phyloP scores from a whole-genome alignment of 2,329 filamentous ascomycete species.

The Fonsecaea monophora region DNA sequence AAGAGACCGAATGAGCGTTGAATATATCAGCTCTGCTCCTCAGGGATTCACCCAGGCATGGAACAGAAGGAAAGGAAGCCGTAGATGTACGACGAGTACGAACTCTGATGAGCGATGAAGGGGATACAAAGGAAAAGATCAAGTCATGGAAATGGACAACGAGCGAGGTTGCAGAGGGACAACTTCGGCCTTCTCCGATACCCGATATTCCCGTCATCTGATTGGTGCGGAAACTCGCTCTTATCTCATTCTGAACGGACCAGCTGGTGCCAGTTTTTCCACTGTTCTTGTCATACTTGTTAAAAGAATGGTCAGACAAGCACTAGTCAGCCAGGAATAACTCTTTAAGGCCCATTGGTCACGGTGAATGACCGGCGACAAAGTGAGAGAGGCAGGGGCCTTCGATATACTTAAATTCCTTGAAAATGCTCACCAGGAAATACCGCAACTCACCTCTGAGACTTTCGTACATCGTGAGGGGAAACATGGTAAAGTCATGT shows the following conservation, averaged over 20 bases:
- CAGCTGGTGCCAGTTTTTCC: not conserved
- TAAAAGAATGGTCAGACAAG: not conserved
- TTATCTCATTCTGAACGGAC: conserved; percentile 16
- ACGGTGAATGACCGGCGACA: not conserved
- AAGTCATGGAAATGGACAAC: not conserved
- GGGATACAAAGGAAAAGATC: not conserved
- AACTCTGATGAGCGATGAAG: conserved; percentile 11
- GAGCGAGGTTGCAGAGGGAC: not conserved
- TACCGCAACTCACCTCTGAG: not conserved
- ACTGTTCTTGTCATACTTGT: not conserved
- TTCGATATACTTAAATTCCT: not conserved
- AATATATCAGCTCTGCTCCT: conserved; percentile 13
- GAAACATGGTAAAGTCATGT: not conserved
- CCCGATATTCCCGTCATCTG: conserved; percentile 1
- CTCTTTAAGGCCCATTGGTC: not conserved
- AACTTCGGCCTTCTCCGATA: conserved; percentile 29
- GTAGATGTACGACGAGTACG: conserved; percentile 28
- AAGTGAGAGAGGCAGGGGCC: not conserved
- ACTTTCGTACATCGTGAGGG: not conserved
- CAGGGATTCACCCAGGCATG: not conserved
- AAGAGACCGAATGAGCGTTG: conserved; percentile 5
- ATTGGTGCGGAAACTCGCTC: conserved; percentile 25
- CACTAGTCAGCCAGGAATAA: conserved; percentile 1
- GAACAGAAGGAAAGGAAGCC: conserved; percentile 1
- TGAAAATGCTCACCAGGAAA: no score